Conservation (phyloP, 805 yeast genomes). For the Candida ficus region DNA sequence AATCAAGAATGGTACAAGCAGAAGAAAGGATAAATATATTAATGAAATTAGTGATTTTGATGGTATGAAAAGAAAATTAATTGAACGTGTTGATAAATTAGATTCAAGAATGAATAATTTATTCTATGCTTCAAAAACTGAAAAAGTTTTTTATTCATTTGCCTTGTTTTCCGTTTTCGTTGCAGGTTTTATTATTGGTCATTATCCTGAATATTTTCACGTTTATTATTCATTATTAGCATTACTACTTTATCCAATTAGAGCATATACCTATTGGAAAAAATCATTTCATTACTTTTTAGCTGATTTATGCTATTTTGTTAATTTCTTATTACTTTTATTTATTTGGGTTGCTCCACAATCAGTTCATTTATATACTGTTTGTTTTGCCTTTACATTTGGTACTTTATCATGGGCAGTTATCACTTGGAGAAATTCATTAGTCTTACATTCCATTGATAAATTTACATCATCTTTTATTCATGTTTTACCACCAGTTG, state of each 20-base stretch:
- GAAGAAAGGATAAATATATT: conserved; percentile 14
- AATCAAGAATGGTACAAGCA: conserved; percentile 18
- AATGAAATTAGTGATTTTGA: conserved; percentile 22
- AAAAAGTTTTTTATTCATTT: conserved; percentile 75
- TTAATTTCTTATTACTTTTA: conserved; percentile 60
- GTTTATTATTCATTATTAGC: conserved; percentile 62
- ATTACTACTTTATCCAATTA: conserved; percentile 68
- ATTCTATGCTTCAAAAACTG: conserved; percentile 47
- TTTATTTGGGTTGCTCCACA: conserved; percentile 82
- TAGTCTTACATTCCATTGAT: conserved; percentile 87
- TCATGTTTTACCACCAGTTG: conserved; percentile 85
- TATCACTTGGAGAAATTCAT: conserved; percentile 90
- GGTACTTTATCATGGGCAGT: conserved; percentile 94
- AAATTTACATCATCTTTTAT: conserved; percentile 89
- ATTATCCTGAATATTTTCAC: conserved; percentile 73
- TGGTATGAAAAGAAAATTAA: conserved; percentile 21
- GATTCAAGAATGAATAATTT: conserved; percentile 33
- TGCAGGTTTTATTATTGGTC: conserved; percentile 74
- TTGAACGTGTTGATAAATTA: conserved; percentile 31
- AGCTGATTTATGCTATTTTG: conserved; percentile 93
- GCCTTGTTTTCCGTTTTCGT: conserved; percentile 64
- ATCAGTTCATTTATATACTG: conserved; percentile 66
- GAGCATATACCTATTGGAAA: conserved; percentile 79
- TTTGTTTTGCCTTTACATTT: conserved; percentile 80
- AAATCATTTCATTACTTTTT: conserved; percentile 76